Evolutionary conservation across 305 asterid genomes (phyloP), one percentile per base, ranked within the genome.

Genomic region (Fraxinus latifolia): DNA sequence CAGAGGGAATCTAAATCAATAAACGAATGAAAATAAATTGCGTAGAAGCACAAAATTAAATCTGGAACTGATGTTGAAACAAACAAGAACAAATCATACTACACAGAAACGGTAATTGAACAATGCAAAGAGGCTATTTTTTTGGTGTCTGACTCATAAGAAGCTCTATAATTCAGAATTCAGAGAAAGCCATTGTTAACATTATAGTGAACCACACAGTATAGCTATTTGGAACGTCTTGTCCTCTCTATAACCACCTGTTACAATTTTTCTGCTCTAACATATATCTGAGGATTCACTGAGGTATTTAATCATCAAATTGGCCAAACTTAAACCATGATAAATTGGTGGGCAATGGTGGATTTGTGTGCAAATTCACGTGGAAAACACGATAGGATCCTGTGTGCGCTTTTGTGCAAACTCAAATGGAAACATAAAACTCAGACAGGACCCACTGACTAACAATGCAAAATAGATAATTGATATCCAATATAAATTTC

Each of bases 1-100:
- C 47, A 50, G 68, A 83, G 25, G 42, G 17, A 81, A 83, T 74
- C 67, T 23, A 78, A 76, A 79, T 83, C 58, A 82, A 39, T 78
- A 77, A 37, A 50, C 21, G 17, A 77, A 77, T 50, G 72, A 50
- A 29, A 50, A 76, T 7, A 77, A 31, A 15, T 29, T 29, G 27
- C 27, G 14, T 31, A 17, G 23, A 47, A 32, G n/a, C 44, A 29
- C 39, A 47, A 29, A 77, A 53, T 27, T 31, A 58, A 29, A 29
- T 44, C 32, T 67, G 79, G 39, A 62, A 53, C 21, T 27, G 1
- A 31, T 31, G 39, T 39, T 77, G 37, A 74, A 58, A 84, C 36
- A 58, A 74, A 79, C 60, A 58, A 12, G 25, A 37, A 15, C 34
- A 67, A 47, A 75, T 23, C 33, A 44, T 23, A 67, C 67, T 7